Base-by-base conservation (phyloP, 768 basidiomycete species). In the Kwoniella heveanensis region DNA sequence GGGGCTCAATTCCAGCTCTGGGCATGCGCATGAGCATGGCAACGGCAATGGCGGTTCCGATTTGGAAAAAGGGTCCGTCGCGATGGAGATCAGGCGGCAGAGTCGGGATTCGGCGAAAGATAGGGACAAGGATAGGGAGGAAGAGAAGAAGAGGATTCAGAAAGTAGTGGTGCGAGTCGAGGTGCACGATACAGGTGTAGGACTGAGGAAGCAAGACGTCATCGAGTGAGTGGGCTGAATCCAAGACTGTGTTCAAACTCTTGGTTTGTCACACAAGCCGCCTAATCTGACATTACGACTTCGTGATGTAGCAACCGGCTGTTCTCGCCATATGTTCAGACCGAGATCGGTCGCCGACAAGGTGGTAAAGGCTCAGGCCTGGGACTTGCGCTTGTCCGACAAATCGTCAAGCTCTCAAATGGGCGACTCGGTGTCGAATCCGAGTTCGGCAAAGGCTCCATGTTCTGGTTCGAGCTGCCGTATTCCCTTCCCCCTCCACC, bases 331-430 rank as follows among this genome's bases (percentile, higher is more conserved):
- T 80, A 78, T 59, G 76, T 78, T 8, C 83, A 83, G 60, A 83
- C 82, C 9, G 82, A 82, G 55, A 80, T 82, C 46, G 83, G 83
- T 8, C 63, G 82, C 29, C 65, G 80, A 47, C 83, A 83, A 66
- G 82, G 80, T n/a, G 85, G 85, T 12, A 86, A 86, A 72, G 85
- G 85, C 6, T 85, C 89, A 0, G 90, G 90, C 7, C 80, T 91
- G 12, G 89, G 90, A 24, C 74, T 91, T 21, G 89, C 90, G 1
- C 82, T 91, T 6, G 88, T 90, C 49, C 84, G 89, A 51, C 88
- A 88, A 67, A 91, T 91, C 48, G 88, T 91, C 68, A 88, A 87
- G 71, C 80, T 90, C 44, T 87, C 85, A 54, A 87, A 87, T 46
- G 90, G 90, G 21, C 84, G 90, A 54, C 80, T 90, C 27, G 90